Evolutionary conservation across 2,329 filamentous ascomycete genomes (phyloP).

Genomic region (Diaporthe nobilis): DNA sequence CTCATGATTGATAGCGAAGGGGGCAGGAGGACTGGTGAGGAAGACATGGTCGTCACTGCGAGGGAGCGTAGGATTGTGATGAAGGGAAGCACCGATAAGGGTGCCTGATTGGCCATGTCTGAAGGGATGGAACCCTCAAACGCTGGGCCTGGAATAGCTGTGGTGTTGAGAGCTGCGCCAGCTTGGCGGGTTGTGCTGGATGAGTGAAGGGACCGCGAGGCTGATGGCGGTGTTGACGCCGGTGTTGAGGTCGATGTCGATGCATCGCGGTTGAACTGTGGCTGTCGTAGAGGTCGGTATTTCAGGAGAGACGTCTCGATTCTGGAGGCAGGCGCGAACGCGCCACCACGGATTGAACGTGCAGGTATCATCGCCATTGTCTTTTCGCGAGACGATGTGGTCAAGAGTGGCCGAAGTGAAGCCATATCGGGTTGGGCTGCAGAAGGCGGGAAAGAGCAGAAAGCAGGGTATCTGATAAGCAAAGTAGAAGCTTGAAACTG

Average conservation of each 20-base stretch:
- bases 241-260: constrained; percentile 32
- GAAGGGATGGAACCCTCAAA: constrained; percentile 33
- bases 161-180: constrained; percentile 40
- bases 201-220: constrained; percentile 49
- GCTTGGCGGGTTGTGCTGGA: constrained; percentile 37
- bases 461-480: constrained; percentile 26
- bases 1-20: constrained; percentile 79
- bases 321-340: constrained; percentile 31
- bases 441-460: background rate
- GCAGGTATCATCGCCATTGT: constrained; percentile 31
- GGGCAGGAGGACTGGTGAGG: constrained; percentile 76
- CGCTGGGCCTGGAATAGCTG: constrained; percentile 36
- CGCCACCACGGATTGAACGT: constrained; percentile 9
- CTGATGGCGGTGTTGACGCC: constrained; percentile 35
- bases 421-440: constrained; percentile 33
- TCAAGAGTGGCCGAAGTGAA: constrained; percentile 38
- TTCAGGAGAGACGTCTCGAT: constrained; percentile 35
- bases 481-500: background rate
- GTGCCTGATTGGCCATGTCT: constrained; percentile 48
- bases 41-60: constrained; percentile 78
- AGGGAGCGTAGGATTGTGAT: constrained; percentile 78
- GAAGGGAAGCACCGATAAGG: constrained; percentile 77
- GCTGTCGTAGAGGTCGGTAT: constrained; percentile 40
- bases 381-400: constrained; percentile 1
- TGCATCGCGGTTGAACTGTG: constrained; percentile 40